These are phyloP conservation scores for Castanopsis chinensis DNA, from an alignment of 306 rosid species.

Conservation along the genomic window DNA sequence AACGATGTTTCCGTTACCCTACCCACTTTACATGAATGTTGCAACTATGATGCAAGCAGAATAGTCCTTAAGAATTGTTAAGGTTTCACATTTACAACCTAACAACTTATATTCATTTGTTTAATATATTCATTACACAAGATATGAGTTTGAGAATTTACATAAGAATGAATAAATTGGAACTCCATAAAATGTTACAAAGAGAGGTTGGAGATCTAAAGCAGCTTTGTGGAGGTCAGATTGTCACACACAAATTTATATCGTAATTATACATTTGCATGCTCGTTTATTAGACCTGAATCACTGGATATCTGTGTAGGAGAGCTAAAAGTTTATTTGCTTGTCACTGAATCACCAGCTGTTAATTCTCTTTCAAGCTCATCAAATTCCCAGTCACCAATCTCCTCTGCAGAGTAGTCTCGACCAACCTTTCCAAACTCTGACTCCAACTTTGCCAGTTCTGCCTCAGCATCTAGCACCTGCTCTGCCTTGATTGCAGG, in stretches of 20 bases:
- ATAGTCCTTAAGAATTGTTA: conserved; percentile 10
- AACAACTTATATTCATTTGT: conserved; percentile 27
- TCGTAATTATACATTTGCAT: conserved; percentile 24
- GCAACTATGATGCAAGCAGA: neutral
- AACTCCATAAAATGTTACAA: conserved; percentile 40
- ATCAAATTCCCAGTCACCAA: conserved; percentile 95
- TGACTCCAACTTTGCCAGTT: conserved; percentile 84
- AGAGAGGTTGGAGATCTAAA: conserved; percentile 29
- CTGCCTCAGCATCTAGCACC: conserved; percentile 62
- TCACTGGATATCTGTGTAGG: conserved; percentile 24
- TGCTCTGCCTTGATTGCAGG: conserved; percentile 45
- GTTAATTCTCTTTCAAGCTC: conserved; percentile 88
- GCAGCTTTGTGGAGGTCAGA: conserved; percentile 27
- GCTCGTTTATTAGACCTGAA: conserved; percentile 34
- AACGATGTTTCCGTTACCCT: neutral
- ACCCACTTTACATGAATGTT: neutral
- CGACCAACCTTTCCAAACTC: conserved; percentile 80
- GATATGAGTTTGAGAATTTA: conserved; percentile 47
- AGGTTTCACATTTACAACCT: conserved; percentile 34
- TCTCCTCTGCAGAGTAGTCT: conserved; percentile 77
- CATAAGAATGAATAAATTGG: conserved; percentile 58
- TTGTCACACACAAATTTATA: conserved; percentile 27
- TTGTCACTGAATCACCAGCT: conserved; percentile 47
- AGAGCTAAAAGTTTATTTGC: conserved; percentile 25
- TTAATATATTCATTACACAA: conserved; percentile 20